Evolutionary conservation across 257 asterid species (phyloP), one percentile per base, ranked within the genome.

Genomic region (Schizonepeta tenuifolia): DNA sequence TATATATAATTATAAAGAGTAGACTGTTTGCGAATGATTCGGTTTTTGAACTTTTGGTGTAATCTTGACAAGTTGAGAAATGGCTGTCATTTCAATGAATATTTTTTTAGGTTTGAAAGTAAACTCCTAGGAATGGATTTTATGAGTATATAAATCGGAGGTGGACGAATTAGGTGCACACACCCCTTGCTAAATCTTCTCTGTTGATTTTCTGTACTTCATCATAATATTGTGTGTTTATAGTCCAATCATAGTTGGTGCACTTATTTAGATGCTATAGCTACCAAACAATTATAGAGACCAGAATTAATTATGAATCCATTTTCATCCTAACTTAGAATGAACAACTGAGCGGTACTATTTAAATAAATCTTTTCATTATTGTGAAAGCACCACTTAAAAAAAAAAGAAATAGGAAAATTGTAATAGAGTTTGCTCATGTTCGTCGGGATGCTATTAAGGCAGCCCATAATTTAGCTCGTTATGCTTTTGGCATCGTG

Each of bases 51-150:
- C 15, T 21, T 8, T 12, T 6, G 40, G 14, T 44, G 13, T 65
- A 7, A 44, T 21, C 22, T 22, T 8, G 69, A 20, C 55, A 20
- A 21, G 7, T 64, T 40, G 54, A 40, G 53, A 38, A 38, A 62
- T 38, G 54, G 54, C 18, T 63, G 69, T 64, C 69, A 22, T 63
- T 64, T 64, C 69, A 64, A 20, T 3, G 7, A 28, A 28, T 28
- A 36, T 36, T 46, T 49, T 49, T 49, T 5, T 43, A 9, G 17
- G 9, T 11, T 33, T 28, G n/a, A 17, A 60, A 60, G 67, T 60
- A 33, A 60, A 35, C 24, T n/a, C 65, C 47, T 57, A 13, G 5
- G 41, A 5, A 5, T 33, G 22, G 26, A 24, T 26, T 55, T 11
- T 22, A 21, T 22, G 36, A 35, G 18, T 15, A 18, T 18, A 7